Percentiles rank a stretch among this genome's conserved stretches.
Evolutionary conservation across 1,284 basidiomycete species (phyloP).

Genomic region (Sanghuangporus sanghuang): DNA sequence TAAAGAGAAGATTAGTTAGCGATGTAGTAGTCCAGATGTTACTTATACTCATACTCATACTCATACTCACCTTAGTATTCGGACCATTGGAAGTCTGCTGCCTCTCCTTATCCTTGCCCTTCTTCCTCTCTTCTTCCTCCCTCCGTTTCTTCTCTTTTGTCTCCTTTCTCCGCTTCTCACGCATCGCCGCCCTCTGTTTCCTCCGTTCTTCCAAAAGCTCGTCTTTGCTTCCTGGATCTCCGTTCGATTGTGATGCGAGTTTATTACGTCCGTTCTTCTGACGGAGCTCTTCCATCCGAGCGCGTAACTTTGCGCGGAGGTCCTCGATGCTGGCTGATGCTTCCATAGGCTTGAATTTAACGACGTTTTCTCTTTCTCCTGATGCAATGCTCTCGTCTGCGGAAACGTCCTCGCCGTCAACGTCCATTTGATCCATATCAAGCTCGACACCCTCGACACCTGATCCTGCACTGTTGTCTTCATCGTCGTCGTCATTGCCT

Average conservation of each 20-base stretch:
- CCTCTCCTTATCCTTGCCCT: conserved; percentile 40
- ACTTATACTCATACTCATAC: background rate
- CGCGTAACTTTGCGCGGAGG: conserved; percentile 76
- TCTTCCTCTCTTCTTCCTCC: conserved; percentile 45
- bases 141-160: conserved; percentile 73
- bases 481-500: conserved; percentile 25
- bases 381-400: conserved; percentile 16
- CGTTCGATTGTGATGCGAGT: conserved; percentile 20
- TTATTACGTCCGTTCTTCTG: conserved; percentile 31
- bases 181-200: conserved; percentile 69
- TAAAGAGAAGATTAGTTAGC: background rate
- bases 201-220: conserved; percentile 78
- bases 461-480: conserved; percentile 27
- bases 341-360: conserved; percentile 59
- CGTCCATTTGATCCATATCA: conserved; percentile 26
- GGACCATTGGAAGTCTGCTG: conserved; percentile 26
- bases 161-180: conserved; percentile 79
- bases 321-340: conserved; percentile 59
- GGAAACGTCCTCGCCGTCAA: conserved; percentile 28
- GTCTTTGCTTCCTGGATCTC: conserved; percentile 55
- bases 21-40: no score
- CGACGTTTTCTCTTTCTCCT: conserved; percentile 22
- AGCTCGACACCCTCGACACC: conserved; percentile 13
- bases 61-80: conserved; percentile 42
- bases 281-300: conserved; percentile 69